Evolutionary conservation across 371 early-diverging fungal species (phyloP).

Genomic region (Coemansia sp.): DNA sequence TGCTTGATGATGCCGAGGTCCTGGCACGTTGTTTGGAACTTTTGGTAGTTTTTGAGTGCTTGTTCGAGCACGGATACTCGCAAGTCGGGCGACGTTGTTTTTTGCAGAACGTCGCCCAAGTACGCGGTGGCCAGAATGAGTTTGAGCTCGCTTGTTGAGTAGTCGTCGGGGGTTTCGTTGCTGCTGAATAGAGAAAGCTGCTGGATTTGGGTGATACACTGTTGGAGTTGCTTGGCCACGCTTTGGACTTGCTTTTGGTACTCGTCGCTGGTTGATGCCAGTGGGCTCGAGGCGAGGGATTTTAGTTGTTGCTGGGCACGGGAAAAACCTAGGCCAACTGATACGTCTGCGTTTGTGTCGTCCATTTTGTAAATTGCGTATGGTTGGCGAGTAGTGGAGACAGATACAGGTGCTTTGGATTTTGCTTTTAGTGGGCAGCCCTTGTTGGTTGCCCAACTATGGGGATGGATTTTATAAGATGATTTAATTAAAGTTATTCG

Average conservation of each 20-base stretch:
- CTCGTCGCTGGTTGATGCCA: conserved; percentile 41
- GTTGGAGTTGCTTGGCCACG: conserved; percentile 23
- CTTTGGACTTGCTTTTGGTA: conserved; percentile 25
- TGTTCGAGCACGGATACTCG: conserved; percentile 15
- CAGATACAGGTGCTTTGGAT: too few species aligned
- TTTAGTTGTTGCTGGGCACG: conserved; percentile 39
- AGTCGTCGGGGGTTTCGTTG: conserved; percentile 86
- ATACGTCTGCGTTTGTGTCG: background rate
- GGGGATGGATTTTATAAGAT: background rate
- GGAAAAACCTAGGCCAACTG: conserved; percentile 31
- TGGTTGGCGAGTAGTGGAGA: too few species aligned
- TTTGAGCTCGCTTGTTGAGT: conserved; percentile 76
- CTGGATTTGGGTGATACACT: conserved; percentile 51
- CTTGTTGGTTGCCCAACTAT: too few species aligned
- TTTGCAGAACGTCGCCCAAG: conserved; percentile 67
- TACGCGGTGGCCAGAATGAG: conserved; percentile 73
- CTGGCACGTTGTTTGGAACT: conserved; percentile 30
- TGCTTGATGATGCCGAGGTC: conserved; percentile 14
- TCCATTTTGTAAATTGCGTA: background rate
- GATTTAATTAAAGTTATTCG: background rate
- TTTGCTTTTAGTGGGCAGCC: too few species aligned
- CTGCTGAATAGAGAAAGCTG: conserved; percentile 74
- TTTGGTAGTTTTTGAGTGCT: conserved; percentile 13
- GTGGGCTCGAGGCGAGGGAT: conserved; percentile 10
- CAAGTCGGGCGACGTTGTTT: conserved; percentile 39